Conservation (phyloP, 2,329 filamentous ascomycete species). For the Pseudogymnoascus sp. region DNA sequence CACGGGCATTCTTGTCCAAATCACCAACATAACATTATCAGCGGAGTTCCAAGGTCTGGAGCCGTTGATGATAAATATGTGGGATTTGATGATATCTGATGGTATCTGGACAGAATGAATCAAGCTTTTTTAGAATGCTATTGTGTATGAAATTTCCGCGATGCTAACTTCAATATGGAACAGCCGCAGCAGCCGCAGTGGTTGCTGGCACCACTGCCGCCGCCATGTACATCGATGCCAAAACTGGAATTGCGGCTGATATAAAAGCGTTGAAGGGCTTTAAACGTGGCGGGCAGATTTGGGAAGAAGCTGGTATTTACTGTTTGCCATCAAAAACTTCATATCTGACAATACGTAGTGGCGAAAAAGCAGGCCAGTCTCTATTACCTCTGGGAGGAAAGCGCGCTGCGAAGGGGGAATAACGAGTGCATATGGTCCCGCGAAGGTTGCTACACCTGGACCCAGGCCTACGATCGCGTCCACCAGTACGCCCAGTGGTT, state of each 20-base stretch:
- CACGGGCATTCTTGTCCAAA: neutral
- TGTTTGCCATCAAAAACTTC: conserved; percentile 12
- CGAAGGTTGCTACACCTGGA: conserved; percentile 52
- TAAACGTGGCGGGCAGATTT: conserved; percentile 38
- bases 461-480: conserved; percentile 46
- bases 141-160: neutral
- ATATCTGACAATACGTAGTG: conserved; percentile 29
- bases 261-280: conserved; percentile 39
- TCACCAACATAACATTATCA: neutral
- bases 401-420: conserved; percentile 45
- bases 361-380: conserved; percentile 48
- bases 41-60: neutral
- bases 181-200: conserved; percentile 21
- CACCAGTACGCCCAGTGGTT: conserved; percentile 59
- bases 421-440: conserved; percentile 63
- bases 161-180: conserved; percentile 8
- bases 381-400: conserved; percentile 60
- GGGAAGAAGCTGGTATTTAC: conserved; percentile 42
- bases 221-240: conserved; percentile 59
- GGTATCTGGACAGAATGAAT: neutral
- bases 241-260: conserved; percentile 61
- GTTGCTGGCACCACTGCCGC: conserved; percentile 38
- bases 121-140: neutral
- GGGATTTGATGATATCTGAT: neutral
- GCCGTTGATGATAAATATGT: neutral